Evolutionary conservation across 2,329 filamentous ascomycete genomes (phyloP), one percentile per base, ranked within the genome.

Genomic region (Penicillium corylophilum): DNA sequence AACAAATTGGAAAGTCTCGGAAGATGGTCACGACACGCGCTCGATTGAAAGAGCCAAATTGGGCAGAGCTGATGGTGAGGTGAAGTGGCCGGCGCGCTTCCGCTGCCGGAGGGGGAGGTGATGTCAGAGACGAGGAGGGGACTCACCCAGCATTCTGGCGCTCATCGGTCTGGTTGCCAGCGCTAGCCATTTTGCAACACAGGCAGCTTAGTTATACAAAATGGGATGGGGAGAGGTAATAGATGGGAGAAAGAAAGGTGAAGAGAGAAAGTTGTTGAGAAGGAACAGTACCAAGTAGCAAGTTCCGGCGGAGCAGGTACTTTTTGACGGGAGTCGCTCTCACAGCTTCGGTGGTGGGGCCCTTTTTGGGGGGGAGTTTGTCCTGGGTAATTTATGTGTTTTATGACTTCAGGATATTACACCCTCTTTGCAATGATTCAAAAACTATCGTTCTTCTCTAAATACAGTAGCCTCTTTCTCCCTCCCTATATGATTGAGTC

Each of bases 111-210:
- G 54, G 60, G 55, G 61, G 53, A 61, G 59, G 68, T 73, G 70
- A 73, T 73, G 70, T 73, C 70, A 72, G 67, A 67, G 66, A 55
- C 45, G 44, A 59, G 45, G 60, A 54, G 57, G 53, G 46, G 53
- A 79, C 79, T 75, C 67, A 82, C 79, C 77, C 78, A 72, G 77
- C 76, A 69, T 74, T 74, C 50, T 74, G 72, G 57, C 71, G 68
- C 59, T 79, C 77, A 54, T 80, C 77, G 53, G 72, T 66, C 56
- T 77, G 75, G 60, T 79, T 73, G 64, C 81, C 70, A 39, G 77
- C 78, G 70, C 77, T 76, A 50, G 79, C 67, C 79, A 82, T 82
- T 22, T 60, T 68, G 54, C n/a, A 22, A 20, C 18, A 43, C 29
- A 49, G 38, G 38, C 48, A 35, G 45, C 28, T 26, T 4, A 36